Conservation (phyloP, 306 rosid genomes). For the Fragaria nilgerrensis region DNA sequence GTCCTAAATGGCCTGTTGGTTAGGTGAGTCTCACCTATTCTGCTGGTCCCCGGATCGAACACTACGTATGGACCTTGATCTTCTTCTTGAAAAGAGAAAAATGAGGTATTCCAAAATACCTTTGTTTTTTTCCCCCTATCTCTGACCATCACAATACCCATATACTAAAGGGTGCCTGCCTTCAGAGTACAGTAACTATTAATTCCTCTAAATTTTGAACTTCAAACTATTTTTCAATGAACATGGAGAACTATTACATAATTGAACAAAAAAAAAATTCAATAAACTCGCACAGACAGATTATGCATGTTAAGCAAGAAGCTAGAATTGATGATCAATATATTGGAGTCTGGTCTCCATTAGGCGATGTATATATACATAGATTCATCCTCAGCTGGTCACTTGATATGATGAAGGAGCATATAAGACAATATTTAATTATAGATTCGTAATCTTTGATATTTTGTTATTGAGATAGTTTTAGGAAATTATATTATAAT, state of each 20-base stretch:
- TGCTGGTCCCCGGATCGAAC: too few relatives aligned
- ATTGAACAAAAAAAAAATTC: too few relatives aligned
- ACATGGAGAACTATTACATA: background rate
- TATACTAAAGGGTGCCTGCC: background rate
- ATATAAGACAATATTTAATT: too few relatives aligned
- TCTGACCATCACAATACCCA: background rate
- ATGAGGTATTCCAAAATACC: background rate
- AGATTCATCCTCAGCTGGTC: conserved; percentile 43
- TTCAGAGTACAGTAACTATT: too few relatives aligned
- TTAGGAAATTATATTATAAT: too few relatives aligned
- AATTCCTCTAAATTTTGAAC: background rate
- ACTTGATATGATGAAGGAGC: too few relatives aligned
- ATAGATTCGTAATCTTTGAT: too few relatives aligned
- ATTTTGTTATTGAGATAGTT: too few relatives aligned
- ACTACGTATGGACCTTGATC: background rate
- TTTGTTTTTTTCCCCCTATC: background rate
- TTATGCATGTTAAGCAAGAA: background rate
- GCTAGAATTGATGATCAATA: too few relatives aligned
- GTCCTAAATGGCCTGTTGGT: background rate
- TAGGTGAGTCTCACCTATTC: background rate
- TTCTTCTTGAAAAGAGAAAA: too few relatives aligned
- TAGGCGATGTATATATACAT: conserved; percentile 33
- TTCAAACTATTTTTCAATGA: background rate
- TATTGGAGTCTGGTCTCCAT: background rate
- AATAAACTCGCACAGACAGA: background rate